These are phyloP conservation scores for Trichoderma asperellum DNA, from an alignment of 2,329 filamentous ascomycete genomes.

Conservation along the genomic window DNA sequence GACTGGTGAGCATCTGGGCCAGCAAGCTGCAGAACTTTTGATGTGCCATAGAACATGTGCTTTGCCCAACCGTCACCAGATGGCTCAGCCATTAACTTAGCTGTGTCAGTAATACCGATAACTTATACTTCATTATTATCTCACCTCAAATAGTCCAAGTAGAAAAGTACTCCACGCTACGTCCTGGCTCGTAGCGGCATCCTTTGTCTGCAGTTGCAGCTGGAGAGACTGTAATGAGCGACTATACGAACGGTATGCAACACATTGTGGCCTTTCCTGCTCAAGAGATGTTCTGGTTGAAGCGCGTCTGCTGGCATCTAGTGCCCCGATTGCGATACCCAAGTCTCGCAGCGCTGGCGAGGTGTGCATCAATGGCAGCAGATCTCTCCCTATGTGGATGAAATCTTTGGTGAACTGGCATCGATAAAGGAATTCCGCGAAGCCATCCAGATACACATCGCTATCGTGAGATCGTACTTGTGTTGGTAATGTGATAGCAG, in stretches of 20 bases:
- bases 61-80: constrained; percentile 36
- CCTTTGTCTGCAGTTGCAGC: constrained; percentile 8
- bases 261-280: background rate
- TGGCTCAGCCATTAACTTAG: constrained; percentile 36
- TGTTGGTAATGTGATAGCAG: background rate
- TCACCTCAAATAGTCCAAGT: constrained; percentile 38
- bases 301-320: constrained; percentile 34
- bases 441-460: constrained; percentile 29
- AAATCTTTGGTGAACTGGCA: constrained; percentile 34
- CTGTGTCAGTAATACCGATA: background rate
- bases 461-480: constrained; percentile 5
- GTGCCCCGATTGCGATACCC: constrained; percentile 36
- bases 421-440: constrained; percentile 30
- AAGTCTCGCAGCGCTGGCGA: constrained; percentile 31
- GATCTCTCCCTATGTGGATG: background rate
- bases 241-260: constrained; percentile 33
- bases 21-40: constrained; percentile 32
- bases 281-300: background rate
- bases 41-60: constrained; percentile 38
- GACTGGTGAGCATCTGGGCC: background rate
- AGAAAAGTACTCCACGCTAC: constrained; percentile 37
- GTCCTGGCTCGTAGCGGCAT: constrained; percentile 12
- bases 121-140: rapidly evolving
- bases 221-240: constrained; percentile 32
- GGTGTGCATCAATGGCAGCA: constrained; percentile 32